Evolutionary conservation across 345 rosid genomes (phyloP).

Genomic region (Kandelia obovata): DNA sequence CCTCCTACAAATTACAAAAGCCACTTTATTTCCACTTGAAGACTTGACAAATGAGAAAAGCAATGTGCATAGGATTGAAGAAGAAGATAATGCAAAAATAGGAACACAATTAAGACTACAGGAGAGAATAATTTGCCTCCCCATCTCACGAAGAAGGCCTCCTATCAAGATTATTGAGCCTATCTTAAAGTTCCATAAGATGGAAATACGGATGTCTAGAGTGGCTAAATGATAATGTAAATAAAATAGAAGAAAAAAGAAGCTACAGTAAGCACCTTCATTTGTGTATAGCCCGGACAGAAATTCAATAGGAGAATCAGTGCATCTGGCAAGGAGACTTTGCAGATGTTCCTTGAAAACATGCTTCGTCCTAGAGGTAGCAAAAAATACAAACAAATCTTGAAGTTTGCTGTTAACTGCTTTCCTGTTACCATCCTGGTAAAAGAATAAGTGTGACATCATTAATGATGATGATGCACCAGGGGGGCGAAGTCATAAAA

Average conservation of each 20-base stretch:
- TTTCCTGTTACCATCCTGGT: constrained; percentile 53
- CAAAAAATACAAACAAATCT: constrained; percentile 62
- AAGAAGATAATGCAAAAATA: too few relatives aligned
- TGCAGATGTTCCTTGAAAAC: constrained; percentile 63
- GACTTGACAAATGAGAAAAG: too few relatives aligned
- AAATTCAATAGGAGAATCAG: constrained; percentile 57
- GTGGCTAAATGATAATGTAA: background rate
- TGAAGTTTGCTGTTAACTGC: constrained; percentile 32
- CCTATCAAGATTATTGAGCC: too few relatives aligned
- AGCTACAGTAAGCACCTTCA: constrained; percentile 47
- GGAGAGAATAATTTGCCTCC: too few relatives aligned
- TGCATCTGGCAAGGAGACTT: constrained; percentile 56
- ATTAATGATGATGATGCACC: background rate
- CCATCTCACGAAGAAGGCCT: too few relatives aligned
- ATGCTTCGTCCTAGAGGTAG: constrained; percentile 47
- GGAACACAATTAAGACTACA: too few relatives aligned
- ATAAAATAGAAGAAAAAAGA: background rate
- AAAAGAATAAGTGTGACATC: background rate
- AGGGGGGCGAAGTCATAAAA: background rate
- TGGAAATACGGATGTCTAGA: too few relatives aligned
- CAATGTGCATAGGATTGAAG: too few relatives aligned
- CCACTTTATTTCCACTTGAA: too few relatives aligned
- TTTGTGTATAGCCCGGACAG: constrained; percentile 53
- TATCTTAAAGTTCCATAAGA: too few relatives aligned
- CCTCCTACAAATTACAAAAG: too few relatives aligned